Evolutionary conservation across 257 asterid genomes (phyloP), one percentile per base, ranked within the genome.

Genomic region (Solanum arcanum): DNA sequence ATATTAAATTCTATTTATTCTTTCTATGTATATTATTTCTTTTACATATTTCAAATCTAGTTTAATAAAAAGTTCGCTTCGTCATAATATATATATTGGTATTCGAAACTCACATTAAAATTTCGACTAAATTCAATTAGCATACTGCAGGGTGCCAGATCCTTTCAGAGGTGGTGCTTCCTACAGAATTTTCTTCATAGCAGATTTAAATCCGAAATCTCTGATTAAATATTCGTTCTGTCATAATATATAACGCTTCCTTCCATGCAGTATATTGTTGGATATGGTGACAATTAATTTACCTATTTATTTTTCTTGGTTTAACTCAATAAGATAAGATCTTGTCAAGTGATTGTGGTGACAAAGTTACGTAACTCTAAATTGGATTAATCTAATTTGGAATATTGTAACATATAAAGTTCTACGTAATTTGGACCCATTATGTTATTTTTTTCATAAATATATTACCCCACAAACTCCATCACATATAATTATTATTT

Each of bases 71-170:
- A n/a, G 1, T 5, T 64, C 16, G 3, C 0, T n/a, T 0, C 3
- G 10, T 52, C 62, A 16, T 7, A 0, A 27, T 2, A 66, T 27
- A 66, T 3, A 18, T 37, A 5, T 37, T 5, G 7, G 0, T 37
- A 0, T 37, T 0, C 39, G 39, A 37, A 37, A 1, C 0, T 1
- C 7, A 37, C 7, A 37, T 37, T 37, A 0, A 0, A 37, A 0
- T 7, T 37, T 1, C 1, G 2, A 37, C 7, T 37, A 37, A 37
- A 6, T 37, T 1, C 0, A 0, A 1, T 5, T 37, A 0, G 2
- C 7, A 0, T 0, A 37, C 6, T 37, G 39, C 7, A 37, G 0
- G 39, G 1, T 0, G 39, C 7, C 39, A 6, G 39, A 0, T 0
- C 39, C 39, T 1, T 37, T 6, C 0, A 37, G 39, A 37, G 39